Evolutionary conservation across 75 land plant genomes (phyloP), one percentile per base, ranked within the genome.

Genomic region (Picea sitchensis): DNA sequence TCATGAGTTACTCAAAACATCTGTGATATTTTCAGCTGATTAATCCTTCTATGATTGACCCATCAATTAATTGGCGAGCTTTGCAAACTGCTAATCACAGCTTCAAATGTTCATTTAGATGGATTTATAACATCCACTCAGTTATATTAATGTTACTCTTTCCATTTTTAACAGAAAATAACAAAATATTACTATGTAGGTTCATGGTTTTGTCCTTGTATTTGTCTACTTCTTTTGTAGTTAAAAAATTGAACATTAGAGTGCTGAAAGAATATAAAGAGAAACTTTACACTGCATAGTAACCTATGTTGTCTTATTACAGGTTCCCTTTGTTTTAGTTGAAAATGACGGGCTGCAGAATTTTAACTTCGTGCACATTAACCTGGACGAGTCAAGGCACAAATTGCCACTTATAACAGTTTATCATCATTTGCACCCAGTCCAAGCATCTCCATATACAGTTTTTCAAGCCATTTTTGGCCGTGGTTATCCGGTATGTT

Each of bases 271-370:
- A 44, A 41, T 18, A 1, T 69, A 2, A 18, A 7, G 17, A 63
- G n/a, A 67, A 64, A 64, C 44, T 64, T 5, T 20, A 21, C 18
- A 14, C 31, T 26, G 56, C 9, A 51, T 12, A 9, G 64, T 15
- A 12, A 75, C 34, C 14, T 26, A 30, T 30, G 14, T 58, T 57
- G 58, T 54, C 15, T 26, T 36, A 59, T 68, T 75, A 26, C 86
- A 96, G 98, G 90, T 92, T 86, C 98, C 98, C 36, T 96, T 96
- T 90, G 87, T 90, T 83, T 86, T 95, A 61, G 71, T 78, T 41
- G 97, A 90, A 62, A 85, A 67, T 73, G 86, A 78, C 14, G 71
- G 20, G 21, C 78, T 76, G 78, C 80, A 82, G 15, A 36, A 65
- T n/a, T 59, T 82, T 73, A 82, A 77, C 78, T 88, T 73, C 85